Evolutionary conservation across 345 rosid species (phyloP), one percentile per base, ranked within the genome.

Genomic region (Brassica juncea): DNA sequence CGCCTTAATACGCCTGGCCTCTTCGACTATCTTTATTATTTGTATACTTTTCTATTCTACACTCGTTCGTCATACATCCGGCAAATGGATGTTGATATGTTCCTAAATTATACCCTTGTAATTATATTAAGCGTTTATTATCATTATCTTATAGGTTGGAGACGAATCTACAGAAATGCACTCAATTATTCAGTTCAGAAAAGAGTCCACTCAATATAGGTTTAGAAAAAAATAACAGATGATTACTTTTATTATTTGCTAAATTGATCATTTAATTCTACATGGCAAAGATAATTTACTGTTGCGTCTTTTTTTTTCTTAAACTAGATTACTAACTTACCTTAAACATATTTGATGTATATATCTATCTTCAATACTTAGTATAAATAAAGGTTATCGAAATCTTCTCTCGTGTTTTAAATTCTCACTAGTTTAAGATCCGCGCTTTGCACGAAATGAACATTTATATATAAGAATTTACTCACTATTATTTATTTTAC

Each of bases 51-150:
- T 64, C 28, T 66, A 78, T 72, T 54, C 4, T 25, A 65, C 15
- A 28, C 1, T 35, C 31, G 4, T 42, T 72, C 73, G 82, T 79
- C 74, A 68, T 79, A 65, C 21, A 66, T 67, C 82, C 74, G 82
- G 74, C 82, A 68, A 60, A 10, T 59, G 31, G 78, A 73, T 79
- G 73, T 79, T 66, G 78, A 72, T 73, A 66, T 78, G 62, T 65
- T 19, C 8, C 25, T 57, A 66, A 42, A 66, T 78, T 57, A 66
- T 78, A 57, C 72, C 68, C 72, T 57, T 54, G 9, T 1, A 77
- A 54, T 64, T 71, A 55, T 71, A 71, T 25, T 28, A 52, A 49
- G 39, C 39, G 16, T 61, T 77, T 59, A 3, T 77, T 70, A 49
- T 71, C 52, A 72, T 72, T 66, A 78, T 72, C 68, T 65, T 78